These are phyloP conservation scores for Craterostigma plantagineum DNA, from an alignment of 257 asterid species.

Conservation along the genomic window DNA sequence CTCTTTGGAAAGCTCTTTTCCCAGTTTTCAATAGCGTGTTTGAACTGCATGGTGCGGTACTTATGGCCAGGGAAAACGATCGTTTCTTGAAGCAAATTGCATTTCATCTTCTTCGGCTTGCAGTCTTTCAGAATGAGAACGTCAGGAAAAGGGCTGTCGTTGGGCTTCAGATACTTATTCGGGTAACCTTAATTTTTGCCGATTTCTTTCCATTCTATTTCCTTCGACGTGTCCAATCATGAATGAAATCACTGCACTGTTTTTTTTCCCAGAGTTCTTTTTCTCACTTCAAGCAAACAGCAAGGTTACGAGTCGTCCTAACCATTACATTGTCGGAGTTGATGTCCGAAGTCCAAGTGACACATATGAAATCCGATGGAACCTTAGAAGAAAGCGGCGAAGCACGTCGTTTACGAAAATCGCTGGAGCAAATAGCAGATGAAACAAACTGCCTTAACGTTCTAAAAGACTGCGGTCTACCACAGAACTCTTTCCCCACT, in stretches of 20 bases:
- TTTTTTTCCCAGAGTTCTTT: constrained; percentile 66
- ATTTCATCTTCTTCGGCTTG: constrained; percentile 92
- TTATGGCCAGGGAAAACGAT: constrained; percentile 97
- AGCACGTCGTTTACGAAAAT: constrained; percentile 80
- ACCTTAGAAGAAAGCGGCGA: constrained; percentile 89
- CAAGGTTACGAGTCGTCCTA: constrained; percentile 78
- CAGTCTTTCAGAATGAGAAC: constrained; percentile 80
- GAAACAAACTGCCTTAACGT: constrained; percentile 40
- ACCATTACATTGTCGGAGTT: constrained; percentile 91
- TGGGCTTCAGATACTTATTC: constrained; percentile 91
- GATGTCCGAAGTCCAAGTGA: constrained; percentile 99
- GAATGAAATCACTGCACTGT: too few relatives aligned
- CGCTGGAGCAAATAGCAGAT: constrained; percentile 77
- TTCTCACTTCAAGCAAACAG: constrained; percentile 66
- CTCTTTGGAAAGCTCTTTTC: constrained; percentile 78
- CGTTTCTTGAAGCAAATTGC: constrained; percentile 93
- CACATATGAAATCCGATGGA: constrained; percentile 90
- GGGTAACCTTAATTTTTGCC: constrained; percentile 25
- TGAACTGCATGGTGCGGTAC: constrained; percentile 86
- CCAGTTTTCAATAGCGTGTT: constrained; percentile 74
- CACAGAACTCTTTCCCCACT: constrained; percentile 42
- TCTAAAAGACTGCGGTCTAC: constrained; percentile 63
- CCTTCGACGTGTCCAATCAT: too few relatives aligned
- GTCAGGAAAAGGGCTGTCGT: constrained; percentile 76
- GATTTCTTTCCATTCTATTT: not conserved